Base-by-base conservation (phyloP, 2,329 filamentous ascomycete genomes). In the Westerdykella sp. region DNA sequence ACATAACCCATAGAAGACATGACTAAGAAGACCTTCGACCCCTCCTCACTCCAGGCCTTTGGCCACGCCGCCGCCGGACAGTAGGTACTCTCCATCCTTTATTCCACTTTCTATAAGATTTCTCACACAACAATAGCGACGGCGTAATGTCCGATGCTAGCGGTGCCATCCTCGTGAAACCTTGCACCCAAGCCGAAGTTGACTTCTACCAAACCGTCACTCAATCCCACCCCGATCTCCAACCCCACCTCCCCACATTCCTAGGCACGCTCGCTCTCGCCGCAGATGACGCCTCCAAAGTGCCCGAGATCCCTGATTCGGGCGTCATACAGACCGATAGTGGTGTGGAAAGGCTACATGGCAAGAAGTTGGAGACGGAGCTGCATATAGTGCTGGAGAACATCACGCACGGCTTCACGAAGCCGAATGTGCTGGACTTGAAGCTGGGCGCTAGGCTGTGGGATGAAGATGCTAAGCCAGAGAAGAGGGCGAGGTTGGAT, bases 151-250 rank as follows among this genome's bases (percentile, higher is more conserved):
- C 84, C 62, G 88, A 95, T 60, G 75, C 78, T 43, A 81, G 87
- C 41, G 93, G 93, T 63, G 80, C 85, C 50, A 75, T 97, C 28
- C 86, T 98, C 64, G 87, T 96, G 63, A 98, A 98, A 69, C 93
- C 93, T 14, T 97, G 91, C 67, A 95, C 87, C 0, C 71, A 81
- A 49, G 76, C 82, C 50, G 93, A 98, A 70, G 81, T 97, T 56
- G 77, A 81, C 36, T 98, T 98, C 68, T 98, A 98, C 74, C 80
- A 95, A 64, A 79, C 81, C 32, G 83, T 72, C 21, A 62, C 82
- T 22, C 68, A 77, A 28, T 69, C 76, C 16, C 84, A 95, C 61
- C 79, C 81, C 23, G 80, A 83, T 2, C 87, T 97, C 57, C 78
- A 82, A 40, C 78, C 83, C 18, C 79, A 91, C 56, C 91, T 97